Base-by-base conservation (phyloP, 2,329 filamentous ascomycete genomes). In the Lasiodiplodia hormozganensis region DNA sequence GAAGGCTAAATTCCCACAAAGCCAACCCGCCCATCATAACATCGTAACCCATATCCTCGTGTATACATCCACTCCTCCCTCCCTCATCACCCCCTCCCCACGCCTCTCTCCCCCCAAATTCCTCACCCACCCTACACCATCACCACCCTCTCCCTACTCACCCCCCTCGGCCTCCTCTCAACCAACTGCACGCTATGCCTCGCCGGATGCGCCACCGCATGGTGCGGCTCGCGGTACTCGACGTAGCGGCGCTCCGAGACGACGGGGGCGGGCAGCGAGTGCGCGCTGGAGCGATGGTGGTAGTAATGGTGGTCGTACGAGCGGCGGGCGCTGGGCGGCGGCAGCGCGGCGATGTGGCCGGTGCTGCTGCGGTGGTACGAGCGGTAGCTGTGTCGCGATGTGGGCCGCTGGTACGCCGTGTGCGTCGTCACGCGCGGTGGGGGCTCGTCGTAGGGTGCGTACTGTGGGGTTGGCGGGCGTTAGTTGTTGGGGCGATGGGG, bases 401-500 rank as follows among this genome's bases (percentile, higher is more conserved):
- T 4, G 6, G 58, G 28, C 8, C n/a, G 58, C 25, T 51, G 34
- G 58, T 51, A 18, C 14, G 58, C 40, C 3, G 58, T 62, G 58
- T 62, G 43, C 8, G 23, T 62, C 18, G 16, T 11, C 25, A 43
- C 12, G 58, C 58, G 58, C 2, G 58, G 58, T 1, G 58, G 25
- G 11, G 58, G 58, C 10, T 62, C 43, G 16, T 62, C 25, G 58
- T 62, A 62, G 58, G 58, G 58, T 16, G 18, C 58, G 58, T 62
- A 62, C 58, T 62, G 25, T 3, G 16, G 0, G 57, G 38, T 6
- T 28, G 25, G 28, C 0, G 38, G 25, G 28, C 0, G 38, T 47
- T n/a, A 51, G 43, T 16, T 36, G 23, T 31, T 31, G 31, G 28
- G 4, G n/a, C 7, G 28, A 31, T 7, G 28, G 28, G 7, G 4